Conservation (phyloP, 306 rosid genomes). For the Malus sylvestris region DNA sequence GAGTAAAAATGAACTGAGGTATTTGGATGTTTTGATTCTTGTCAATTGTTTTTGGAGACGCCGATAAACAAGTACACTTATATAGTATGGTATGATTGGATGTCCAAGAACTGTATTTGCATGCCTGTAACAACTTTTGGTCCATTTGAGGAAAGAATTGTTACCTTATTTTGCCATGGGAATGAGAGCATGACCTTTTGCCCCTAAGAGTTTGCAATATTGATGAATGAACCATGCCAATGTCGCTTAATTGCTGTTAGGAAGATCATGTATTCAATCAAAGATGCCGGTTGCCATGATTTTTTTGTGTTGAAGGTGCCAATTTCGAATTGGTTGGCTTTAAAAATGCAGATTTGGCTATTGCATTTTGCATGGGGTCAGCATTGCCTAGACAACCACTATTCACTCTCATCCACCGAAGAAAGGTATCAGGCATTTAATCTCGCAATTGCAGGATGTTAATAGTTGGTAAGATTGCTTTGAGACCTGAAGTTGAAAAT, state of each 20-base stretch:
- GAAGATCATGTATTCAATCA: constrained; percentile 78
- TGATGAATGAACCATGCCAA: constrained; percentile 83
- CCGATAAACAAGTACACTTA: background rate
- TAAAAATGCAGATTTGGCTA: constrained; percentile 99
- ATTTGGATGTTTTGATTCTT: background rate
- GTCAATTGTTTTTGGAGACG: background rate
- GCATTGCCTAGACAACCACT: constrained; percentile 92
- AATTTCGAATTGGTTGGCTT: constrained; percentile 99
- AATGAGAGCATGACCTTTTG: constrained; percentile 47
- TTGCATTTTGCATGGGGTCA: constrained; percentile 94
- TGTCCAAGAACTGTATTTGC: constrained; percentile 24
- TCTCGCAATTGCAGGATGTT: constrained; percentile 87
- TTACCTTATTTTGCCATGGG: constrained; percentile 43
- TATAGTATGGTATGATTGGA: constrained; percentile 25
- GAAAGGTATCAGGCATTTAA: constrained; percentile 88
- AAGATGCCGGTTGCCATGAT: constrained; percentile 96
- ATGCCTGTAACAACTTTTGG: constrained; percentile 38
- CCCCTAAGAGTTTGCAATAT: constrained; percentile 59
- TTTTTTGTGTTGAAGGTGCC: constrained; percentile 97
- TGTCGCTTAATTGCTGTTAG: constrained; percentile 75
- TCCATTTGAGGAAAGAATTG: constrained; percentile 42
- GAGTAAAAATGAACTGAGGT: background rate
- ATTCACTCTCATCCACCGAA: constrained; percentile 75
- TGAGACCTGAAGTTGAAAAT: constrained; percentile 72
- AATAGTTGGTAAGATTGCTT: constrained; percentile 99